phyloP scores from a whole-genome alignment of 2,329 filamentous ascomycete genomes.

The Fusarium camptoceras region DNA sequence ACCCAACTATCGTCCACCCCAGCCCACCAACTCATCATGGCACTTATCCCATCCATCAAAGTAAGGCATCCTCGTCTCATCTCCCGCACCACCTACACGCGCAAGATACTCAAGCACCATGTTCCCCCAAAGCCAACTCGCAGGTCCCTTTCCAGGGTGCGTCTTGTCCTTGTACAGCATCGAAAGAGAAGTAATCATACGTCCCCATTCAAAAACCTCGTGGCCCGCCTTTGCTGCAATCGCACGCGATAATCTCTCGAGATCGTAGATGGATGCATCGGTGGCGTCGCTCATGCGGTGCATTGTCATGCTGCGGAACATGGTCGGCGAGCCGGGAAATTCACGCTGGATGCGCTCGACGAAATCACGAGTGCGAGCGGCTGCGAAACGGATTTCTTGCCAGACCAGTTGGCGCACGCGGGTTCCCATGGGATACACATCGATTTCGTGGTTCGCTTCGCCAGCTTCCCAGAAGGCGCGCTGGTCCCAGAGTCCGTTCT shows the following conservation, averaged over 20 bases:
- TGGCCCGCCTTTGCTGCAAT: conserved; percentile 36
- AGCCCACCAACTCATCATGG: conserved; percentile 23
- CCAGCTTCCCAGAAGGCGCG: conserved; percentile 38
- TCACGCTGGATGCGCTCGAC: conserved; percentile 19
- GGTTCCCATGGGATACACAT: conserved; percentile 33
- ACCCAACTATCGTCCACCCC: conserved; percentile 32
- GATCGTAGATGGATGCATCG: conserved; percentile 34
- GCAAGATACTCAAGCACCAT: conserved; percentile 41
- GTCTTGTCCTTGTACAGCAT: conserved; percentile 42
- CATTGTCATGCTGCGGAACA: conserved; percentile 36
- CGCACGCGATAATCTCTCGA: conserved; percentile 30
- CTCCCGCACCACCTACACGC: conserved; percentile 13
- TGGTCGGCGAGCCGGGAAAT: conserved; percentile 22
- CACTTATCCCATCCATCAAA: conserved; percentile 38
- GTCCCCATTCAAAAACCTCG: conserved; percentile 38
- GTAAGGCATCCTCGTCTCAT: conserved; percentile 30
- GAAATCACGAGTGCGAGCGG: conserved; percentile 28
- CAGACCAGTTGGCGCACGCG: conserved; percentile 33
- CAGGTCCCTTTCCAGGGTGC: conserved; percentile 32
- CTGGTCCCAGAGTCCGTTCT: conserved; percentile 39
- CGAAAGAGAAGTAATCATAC: conserved; percentile 27
- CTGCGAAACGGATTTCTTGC: conserved; percentile 35
- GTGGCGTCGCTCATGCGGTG: conserved; percentile 29
- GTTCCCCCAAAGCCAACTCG: conserved; percentile 41
- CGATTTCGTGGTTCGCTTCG: conserved; percentile 32